Percentiles rank a stretch among this genome's conserved stretches.
Evolutionary conservation across 108 stramenopile species (phyloP).

Genomic region (Fistulifera solaris): DNA sequence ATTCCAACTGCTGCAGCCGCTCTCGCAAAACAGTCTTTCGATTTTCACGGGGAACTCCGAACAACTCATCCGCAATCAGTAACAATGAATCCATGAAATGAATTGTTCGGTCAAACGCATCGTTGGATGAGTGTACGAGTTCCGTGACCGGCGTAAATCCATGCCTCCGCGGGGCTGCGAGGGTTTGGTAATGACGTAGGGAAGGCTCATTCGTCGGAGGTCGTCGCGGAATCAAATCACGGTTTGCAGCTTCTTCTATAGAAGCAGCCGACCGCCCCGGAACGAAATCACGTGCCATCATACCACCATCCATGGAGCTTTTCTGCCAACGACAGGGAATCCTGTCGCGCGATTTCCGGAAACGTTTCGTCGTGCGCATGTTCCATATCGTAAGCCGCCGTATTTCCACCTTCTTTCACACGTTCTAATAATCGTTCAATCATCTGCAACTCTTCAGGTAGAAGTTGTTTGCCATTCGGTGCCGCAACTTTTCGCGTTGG

Average conservation of each 20-base stretch:
- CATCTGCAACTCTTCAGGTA: slow-evolving; percentile 59
- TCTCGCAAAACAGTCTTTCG: slow-evolving; percentile 45
- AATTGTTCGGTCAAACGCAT: slow-evolving; percentile 53
- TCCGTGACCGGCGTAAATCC: slow-evolving; percentile 49
- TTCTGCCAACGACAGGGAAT: no score
- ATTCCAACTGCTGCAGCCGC: slow-evolving; percentile 50
- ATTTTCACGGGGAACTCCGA: slow-evolving; percentile 35
- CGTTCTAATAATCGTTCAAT: slow-evolving; percentile 57
- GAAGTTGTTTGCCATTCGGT: slow-evolving; percentile 26
- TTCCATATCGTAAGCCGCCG: no score
- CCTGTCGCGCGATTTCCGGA: not conserved
- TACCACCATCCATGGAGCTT: no score
- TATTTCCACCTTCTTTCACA: slow-evolving; percentile 52
- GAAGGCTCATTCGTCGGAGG: slow-evolving; percentile 50
- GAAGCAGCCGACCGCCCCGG: slow-evolving; percentile 18
- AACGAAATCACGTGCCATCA: not conserved
- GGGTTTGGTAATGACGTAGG: slow-evolving; percentile 42
- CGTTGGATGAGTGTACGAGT: slow-evolving; percentile 9
- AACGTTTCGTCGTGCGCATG: slow-evolving; percentile 7
- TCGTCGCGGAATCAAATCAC: slow-evolving; percentile 58
- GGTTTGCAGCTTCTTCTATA: slow-evolving; percentile 37
- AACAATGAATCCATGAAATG: slow-evolving; percentile 72
- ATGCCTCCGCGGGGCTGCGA: slow-evolving; percentile 36
- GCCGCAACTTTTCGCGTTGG: not conserved
- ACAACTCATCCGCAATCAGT: slow-evolving; percentile 63